Evolutionary conservation across 2,329 filamentous ascomycete genomes (phyloP).

Genomic region (Hypoxylon sp.): DNA sequence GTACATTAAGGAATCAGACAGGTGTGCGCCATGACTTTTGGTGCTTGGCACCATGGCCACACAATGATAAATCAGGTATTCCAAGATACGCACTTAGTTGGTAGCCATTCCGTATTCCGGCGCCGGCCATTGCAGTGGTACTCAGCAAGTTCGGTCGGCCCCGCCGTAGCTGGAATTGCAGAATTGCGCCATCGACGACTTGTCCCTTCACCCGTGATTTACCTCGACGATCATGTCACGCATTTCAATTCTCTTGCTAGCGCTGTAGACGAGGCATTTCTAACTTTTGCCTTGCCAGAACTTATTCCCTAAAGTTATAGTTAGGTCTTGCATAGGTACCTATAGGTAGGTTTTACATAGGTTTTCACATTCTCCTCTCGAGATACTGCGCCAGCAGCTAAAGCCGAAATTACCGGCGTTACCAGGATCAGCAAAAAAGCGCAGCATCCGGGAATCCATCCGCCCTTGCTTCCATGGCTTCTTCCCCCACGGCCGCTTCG

Average conservation of each 20-base stretch:
- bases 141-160: conserved; percentile 23
- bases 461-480: conserved; percentile 16
- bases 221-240: conserved; percentile 25
- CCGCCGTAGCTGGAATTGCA: conserved; percentile 31
- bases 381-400: not conserved
- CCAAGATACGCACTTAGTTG: not conserved
- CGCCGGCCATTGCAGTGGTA: too few relatives aligned
- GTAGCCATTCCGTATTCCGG: conserved; percentile 7
- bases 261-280: not conserved
- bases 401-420: not conserved
- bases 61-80: not conserved
- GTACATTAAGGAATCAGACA: not conserved
- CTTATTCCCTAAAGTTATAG: not conserved
- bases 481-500: conserved; percentile 4
- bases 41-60: not conserved
- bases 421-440: not conserved
- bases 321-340: not conserved
- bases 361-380: conserved; percentile 20
- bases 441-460: conserved; percentile 34
- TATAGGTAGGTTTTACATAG: conserved; percentile 1
- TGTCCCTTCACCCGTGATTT: conserved; percentile 10
- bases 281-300: not conserved
- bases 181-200: conserved; percentile 36
- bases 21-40: not conserved
- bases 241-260: not conserved